A percentile compares a stretch with the other conserved stretches of the same genome.
These are phyloP conservation scores for Rhizophagus sp. DNA, from an alignment of 192 early-diverging fungal genomes.

Conservation along the genomic window DNA sequence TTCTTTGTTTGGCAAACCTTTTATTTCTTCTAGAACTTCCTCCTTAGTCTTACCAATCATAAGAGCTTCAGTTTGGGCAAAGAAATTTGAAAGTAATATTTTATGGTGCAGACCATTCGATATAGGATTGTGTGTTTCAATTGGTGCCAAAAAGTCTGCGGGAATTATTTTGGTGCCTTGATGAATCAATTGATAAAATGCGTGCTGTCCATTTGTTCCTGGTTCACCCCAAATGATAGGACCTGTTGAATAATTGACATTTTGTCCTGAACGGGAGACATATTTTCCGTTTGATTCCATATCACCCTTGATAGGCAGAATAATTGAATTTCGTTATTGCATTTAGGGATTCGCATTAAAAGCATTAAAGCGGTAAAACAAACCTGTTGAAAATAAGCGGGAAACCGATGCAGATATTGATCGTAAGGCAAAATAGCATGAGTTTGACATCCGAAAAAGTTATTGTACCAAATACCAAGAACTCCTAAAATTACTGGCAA, in stretches of 20 bases:
- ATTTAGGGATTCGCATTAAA: neutral
- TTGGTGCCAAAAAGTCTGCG: slow-evolving; percentile 94
- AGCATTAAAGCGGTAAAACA: neutral
- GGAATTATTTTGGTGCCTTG: slow-evolving; percentile 98
- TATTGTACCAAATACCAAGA: slow-evolving; percentile 97
- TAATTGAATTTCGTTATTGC: too few relatives aligned
- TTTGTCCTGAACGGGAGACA: slow-evolving; percentile 76
- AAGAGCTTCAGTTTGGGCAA: slow-evolving; percentile 98
- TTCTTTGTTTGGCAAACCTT: slow-evolving; percentile 59
- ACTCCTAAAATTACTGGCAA: slow-evolving; percentile 88
- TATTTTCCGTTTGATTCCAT: slow-evolving; percentile 99
- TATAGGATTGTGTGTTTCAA: slow-evolving; percentile 93
- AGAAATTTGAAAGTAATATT: slow-evolving; percentile 98
- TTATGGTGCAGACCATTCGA: slow-evolving; percentile 84
- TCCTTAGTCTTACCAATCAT: slow-evolving; percentile 89
- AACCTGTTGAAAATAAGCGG: slow-evolving; percentile 98
- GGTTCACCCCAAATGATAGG: slow-evolving; percentile 99
- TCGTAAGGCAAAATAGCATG: slow-evolving; percentile 97
- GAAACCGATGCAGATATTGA: slow-evolving; percentile 97
- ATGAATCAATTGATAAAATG: slow-evolving; percentile 99
- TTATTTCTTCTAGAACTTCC: slow-evolving; percentile 79
- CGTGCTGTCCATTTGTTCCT: slow-evolving; percentile 99
- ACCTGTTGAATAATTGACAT: slow-evolving; percentile 84
- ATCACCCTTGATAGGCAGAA: slow-evolving; percentile 65
- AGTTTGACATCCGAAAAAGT: slow-evolving; percentile 95